These are phyloP conservation scores for Solanum lignicaule DNA, from an alignment of 257 asterid species.

Conservation along the genomic window DNA sequence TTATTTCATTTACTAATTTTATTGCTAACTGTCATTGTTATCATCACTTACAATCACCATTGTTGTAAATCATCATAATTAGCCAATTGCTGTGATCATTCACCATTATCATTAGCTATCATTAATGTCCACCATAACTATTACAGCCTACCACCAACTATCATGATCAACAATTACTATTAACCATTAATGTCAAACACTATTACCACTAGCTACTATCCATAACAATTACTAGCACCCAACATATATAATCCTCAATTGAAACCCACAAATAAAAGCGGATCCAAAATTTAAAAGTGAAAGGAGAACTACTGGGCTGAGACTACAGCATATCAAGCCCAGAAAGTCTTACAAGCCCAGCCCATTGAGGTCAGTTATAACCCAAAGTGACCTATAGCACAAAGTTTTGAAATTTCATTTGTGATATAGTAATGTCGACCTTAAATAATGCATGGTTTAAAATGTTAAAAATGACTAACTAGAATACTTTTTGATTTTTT, in stretches of 20 bases:
- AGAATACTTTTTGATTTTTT: no score
- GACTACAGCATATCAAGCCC: background rate
- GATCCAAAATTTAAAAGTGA: no score
- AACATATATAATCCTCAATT: background rate
- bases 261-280: background rate
- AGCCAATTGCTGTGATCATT: background rate
- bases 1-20: background rate
- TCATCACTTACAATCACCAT: background rate
- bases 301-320: background rate
- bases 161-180: background rate
- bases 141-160: background rate
- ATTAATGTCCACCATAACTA: background rate
- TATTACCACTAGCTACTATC: background rate
- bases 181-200: background rate
- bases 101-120: no score
- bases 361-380: background rate
- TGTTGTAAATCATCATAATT: background rate
- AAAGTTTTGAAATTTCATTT: background rate
- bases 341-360: background rate
- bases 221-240: background rate
- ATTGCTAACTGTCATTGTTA: fast-evolving
- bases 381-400: background rate
- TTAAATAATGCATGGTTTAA: background rate
- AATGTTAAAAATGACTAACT: background rate
- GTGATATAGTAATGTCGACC: background rate